Conservation (phyloP, 371 early-diverging fungal genomes). For the Entomophthora muscae region DNA sequence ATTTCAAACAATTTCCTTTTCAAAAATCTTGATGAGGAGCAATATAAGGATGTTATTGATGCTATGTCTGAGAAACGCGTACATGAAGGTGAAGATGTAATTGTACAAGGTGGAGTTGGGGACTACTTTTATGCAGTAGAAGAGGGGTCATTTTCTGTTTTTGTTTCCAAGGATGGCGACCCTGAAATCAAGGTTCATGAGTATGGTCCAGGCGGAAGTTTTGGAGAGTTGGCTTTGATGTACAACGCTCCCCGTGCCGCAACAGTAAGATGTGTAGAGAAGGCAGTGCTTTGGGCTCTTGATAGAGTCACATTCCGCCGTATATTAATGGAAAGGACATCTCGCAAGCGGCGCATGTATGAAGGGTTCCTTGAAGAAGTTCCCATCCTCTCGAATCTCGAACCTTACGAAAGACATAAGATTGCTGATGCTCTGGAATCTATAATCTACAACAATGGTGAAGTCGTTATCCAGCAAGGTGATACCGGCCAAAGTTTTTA, state of each 20-base stretch:
- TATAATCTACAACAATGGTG: slow-evolving; percentile 38
- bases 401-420: slow-evolving; percentile 53
- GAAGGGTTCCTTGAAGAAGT: slow-evolving; percentile 57
- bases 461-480: slow-evolving; percentile 49
- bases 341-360: slow-evolving; percentile 55
- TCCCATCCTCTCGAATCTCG: slow-evolving; percentile 37
- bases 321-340: slow-evolving; percentile 56
- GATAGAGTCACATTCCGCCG: slow-evolving; percentile 63
- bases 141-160: slow-evolving; percentile 56
- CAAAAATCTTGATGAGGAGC: slow-evolving; percentile 85
- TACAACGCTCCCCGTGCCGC: slow-evolving; percentile 84
- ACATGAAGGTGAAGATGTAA: slow-evolving; percentile 56
- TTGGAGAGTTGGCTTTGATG: slow-evolving; percentile 85
- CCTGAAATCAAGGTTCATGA: slow-evolving; percentile 34
- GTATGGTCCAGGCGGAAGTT: slow-evolving; percentile 44
- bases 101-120: slow-evolving; percentile 75
- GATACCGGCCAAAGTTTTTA: slow-evolving; percentile 46
- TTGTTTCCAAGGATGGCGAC: slow-evolving; percentile 16
- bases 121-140: slow-evolving; percentile 75
- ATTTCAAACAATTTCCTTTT: slow-evolving; percentile 85
- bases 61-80: slow-evolving; percentile 18
- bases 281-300: slow-evolving; percentile 63
- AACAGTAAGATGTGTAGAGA: slow-evolving; percentile 45
- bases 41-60: slow-evolving; percentile 70
- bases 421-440: slow-evolving; percentile 69